Conservation (phyloP, 2,329 filamentous ascomycete species). For the Phialophora macrospora region DNA sequence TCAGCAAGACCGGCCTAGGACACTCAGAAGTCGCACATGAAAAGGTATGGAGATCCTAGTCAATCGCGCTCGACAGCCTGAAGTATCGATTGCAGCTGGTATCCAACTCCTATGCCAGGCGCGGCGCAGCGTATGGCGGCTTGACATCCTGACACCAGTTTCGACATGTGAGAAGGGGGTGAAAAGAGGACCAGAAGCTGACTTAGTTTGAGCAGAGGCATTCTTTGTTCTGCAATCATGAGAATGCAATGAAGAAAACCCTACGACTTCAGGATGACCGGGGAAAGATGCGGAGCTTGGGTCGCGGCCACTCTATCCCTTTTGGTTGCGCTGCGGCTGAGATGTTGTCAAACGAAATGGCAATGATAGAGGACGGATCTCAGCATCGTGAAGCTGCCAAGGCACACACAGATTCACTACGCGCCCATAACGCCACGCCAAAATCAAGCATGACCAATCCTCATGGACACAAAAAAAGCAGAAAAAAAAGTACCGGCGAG, state of each 20-base stretch:
- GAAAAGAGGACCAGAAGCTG: not conserved
- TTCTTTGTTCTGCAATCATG: not conserved
- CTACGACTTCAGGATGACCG: not conserved
- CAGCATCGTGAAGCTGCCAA: not conserved
- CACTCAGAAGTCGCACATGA: not conserved
- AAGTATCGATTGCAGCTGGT: not conserved
- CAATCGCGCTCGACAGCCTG: not conserved
- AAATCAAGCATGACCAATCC: not conserved
- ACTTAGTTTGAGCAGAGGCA: not conserved
- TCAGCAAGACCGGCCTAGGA: not conserved
- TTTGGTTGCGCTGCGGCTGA: not conserved
- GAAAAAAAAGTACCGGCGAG: not conserved
- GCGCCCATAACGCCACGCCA: not conserved
- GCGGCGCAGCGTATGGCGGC: no score
- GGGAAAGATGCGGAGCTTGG: not conserved
- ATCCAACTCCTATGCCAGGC: not conserved
- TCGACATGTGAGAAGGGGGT: not conserved
- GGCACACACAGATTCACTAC: not conserved
- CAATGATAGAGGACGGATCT: not conserved
- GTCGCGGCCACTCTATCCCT: not conserved
- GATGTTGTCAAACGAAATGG: not conserved
- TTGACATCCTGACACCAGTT: not conserved
- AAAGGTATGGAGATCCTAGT: not conserved
- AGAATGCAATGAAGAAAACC: not conserved
- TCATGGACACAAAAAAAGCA: not conserved